Conservation (phyloP, 2,329 filamentous ascomycete species). For the Apiospora hydei region DNA sequence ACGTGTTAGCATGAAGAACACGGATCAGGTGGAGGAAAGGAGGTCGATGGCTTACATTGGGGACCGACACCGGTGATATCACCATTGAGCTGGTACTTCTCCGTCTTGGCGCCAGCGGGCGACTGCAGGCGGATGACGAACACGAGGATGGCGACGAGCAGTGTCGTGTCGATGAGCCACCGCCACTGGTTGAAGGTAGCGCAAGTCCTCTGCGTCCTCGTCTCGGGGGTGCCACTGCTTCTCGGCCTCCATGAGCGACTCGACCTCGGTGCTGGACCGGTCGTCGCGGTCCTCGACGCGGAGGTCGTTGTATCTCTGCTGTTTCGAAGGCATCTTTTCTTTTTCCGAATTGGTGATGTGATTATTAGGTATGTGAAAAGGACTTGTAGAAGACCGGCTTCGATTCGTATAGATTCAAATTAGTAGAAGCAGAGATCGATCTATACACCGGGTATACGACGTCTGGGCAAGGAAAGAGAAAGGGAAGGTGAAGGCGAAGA, state of each 20-base stretch:
- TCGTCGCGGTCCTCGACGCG: constrained; percentile 44
- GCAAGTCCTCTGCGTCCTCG: constrained; percentile 34
- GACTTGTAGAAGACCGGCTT: not conserved
- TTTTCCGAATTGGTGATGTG: not conserved
- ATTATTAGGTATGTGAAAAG: constrained; percentile 6
- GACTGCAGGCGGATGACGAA: constrained; percentile 43
- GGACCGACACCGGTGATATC: constrained; percentile 47
- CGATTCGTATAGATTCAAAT: not conserved
- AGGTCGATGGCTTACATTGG: constrained; percentile 38
- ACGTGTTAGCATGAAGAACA: constrained; percentile 24
- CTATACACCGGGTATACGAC: constrained; percentile 23
- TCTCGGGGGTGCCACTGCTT: constrained; percentile 44
- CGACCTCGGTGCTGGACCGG: constrained; percentile 50
- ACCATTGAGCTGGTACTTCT: constrained; percentile 47
- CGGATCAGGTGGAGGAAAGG: too few relatives aligned
- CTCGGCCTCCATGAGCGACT: constrained; percentile 49
- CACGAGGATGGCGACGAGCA: constrained; percentile 47
- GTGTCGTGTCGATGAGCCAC: constrained; percentile 48
- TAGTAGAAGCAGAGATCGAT: constrained; percentile 9
- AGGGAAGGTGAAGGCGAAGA: constrained; percentile 10
- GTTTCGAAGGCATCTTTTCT: constrained; percentile 6
- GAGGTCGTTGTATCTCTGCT: constrained; percentile 42
- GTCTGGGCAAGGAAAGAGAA: not conserved
- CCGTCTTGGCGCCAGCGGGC: constrained; percentile 31
- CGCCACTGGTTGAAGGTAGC: constrained; percentile 41